phyloP scores from a whole-genome alignment of 108 stramenopile genomes.

The Fragilaria crotonensis region DNA sequence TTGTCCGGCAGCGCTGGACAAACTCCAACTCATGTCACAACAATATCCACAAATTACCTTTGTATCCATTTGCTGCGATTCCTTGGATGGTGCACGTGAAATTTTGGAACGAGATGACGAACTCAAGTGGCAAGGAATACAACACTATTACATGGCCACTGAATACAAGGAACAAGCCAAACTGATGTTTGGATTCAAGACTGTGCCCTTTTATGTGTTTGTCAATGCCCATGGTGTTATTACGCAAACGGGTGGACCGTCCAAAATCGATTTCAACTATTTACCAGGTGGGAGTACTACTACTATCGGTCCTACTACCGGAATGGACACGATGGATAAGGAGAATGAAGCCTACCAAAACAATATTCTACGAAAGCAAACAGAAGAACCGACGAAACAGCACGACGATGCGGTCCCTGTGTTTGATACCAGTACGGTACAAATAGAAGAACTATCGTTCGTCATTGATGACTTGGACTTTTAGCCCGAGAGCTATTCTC shows the following conservation, averaged over 20 bases:
- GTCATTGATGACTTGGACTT: background rate
- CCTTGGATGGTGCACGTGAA: constrained; percentile 75
- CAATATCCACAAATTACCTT: constrained; percentile 66
- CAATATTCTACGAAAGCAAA: background rate
- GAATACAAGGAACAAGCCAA: constrained; percentile 75
- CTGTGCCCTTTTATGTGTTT: constrained; percentile 82
- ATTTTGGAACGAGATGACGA: constrained; percentile 72
- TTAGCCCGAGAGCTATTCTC: too few species aligned
- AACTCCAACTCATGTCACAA: constrained; percentile 42
- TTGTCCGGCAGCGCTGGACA: constrained; percentile 79
- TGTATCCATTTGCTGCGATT: constrained; percentile 75
- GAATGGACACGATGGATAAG: background rate
- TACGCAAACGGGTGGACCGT: constrained; percentile 59
- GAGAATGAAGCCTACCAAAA: background rate
- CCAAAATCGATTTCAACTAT: constrained; percentile 59
- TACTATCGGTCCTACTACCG: background rate
- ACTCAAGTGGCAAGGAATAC: constrained; percentile 57
- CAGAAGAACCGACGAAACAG: background rate
- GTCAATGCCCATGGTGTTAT: constrained; percentile 65
- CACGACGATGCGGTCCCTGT: background rate
- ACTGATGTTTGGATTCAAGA: constrained; percentile 60
- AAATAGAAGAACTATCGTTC: background rate
- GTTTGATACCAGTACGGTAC: background rate
- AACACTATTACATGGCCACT: constrained; percentile 74
- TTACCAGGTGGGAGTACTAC: constrained; percentile 21